Evolutionary conservation across 2,329 filamentous ascomycete genomes (phyloP), one percentile per base, ranked within the genome.

Genomic region (Diplodia seriata): DNA sequence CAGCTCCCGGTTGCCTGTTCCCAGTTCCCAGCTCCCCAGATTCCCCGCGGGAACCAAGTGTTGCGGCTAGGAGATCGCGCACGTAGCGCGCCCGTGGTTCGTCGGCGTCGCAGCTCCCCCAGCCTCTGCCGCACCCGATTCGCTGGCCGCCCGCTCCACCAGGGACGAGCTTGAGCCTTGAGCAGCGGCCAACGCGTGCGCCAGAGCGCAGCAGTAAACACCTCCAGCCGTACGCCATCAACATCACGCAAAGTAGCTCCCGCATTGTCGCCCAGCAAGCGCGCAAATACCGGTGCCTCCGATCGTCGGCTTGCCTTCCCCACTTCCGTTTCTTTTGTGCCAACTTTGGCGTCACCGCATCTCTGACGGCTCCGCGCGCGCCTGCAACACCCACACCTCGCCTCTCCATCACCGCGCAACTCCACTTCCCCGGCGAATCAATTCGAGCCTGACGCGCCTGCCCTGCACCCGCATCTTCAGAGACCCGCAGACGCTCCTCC

Each of bases 351-450:
- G 66, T 67, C 55, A 68, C 67, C 67, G 67, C 61, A 68, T 68
- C 68, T 69, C 67, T 65, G 61, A 61, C 61, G 66, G 54, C 57
- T 55, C 61, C 56, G 53, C 55, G 59, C 67, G 47, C 26, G 55
- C 61, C 66, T 66, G 64, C 73, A 72, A 68, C 68, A 55, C 54
- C 68, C 53, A 40, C 63, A 70, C 76, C 74, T 76, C 74, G 75
- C 73, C 76, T 72, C 72, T 71, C 69, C 74, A 74, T 71, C 72
- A 72, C 74, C 72, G 72, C 74, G 74, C 74, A 74, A 76, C 76
- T 71, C 71, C 69, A 68, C 50, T 40, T 38, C 43, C n/a, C 65
- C 53, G 47, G 51, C 68, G 61, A 65, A 68, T 68, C 63, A 68
- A 61, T 68, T 68, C 50, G 38, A 26, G 18, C 31, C 61, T 31